phyloP scores from a whole-genome alignment of 164 flowering plant species.

The Litsea cubeba region DNA sequence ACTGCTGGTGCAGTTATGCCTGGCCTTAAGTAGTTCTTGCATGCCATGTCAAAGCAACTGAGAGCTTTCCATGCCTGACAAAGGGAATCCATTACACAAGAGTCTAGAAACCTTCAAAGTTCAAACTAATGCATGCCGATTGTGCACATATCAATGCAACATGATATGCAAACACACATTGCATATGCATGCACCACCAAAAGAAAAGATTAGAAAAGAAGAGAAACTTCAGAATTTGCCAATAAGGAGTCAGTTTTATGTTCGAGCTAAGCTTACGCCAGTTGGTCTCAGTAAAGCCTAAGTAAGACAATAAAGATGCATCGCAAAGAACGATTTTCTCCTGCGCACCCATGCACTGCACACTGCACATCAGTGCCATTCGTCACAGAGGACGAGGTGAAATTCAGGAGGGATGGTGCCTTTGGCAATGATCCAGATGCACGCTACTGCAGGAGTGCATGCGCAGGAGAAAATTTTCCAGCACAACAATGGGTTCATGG shows the following conservation, averaged over 20 bases:
- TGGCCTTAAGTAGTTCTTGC: conserved; percentile 55
- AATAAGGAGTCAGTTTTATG: not conserved
- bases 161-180: not conserved
- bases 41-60: conserved; percentile 46
- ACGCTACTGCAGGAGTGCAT: too few relatives aligned
- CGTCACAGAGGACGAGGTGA: too few relatives aligned
- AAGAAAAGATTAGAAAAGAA: not conserved
- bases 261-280: not conserved
- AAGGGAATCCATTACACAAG: conserved; percentile 5
- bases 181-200: not conserved
- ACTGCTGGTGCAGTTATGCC: conserved; percentile 55
- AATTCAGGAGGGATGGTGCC: too few relatives aligned
- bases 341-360: too few relatives aligned
- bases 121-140: not conserved
- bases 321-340: too few relatives aligned
- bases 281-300: too few relatives aligned
- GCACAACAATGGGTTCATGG: too few relatives aligned
- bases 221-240: not conserved
- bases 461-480: too few relatives aligned
- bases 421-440: too few relatives aligned
- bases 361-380: too few relatives aligned
- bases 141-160: not conserved
- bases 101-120: not conserved
- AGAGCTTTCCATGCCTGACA: conserved; percentile 83
- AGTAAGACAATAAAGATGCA: too few relatives aligned